Conservation (phyloP, 2,329 filamentous ascomycete genomes). For the Fusarium sp. region DNA sequence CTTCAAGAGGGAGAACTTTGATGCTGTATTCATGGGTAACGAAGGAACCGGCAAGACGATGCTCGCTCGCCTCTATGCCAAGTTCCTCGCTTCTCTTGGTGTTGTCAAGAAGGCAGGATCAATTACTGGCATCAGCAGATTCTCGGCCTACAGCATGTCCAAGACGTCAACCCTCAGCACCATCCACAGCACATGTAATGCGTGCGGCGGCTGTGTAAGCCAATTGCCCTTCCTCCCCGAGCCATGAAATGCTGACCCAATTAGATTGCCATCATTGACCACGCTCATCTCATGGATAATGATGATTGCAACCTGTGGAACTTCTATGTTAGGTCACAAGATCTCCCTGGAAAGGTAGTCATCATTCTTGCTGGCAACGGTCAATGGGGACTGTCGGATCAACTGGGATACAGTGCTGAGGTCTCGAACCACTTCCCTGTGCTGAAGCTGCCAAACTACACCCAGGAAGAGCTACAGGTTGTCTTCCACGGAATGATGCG, state of each 20-base stretch:
- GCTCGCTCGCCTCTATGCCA: constrained; percentile 44
- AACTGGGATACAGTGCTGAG: constrained; percentile 65
- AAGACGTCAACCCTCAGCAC: constrained; percentile 48
- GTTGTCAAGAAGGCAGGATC: constrained; percentile 50
- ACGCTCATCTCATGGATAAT: constrained; percentile 44
- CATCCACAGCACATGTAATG: constrained; percentile 54
- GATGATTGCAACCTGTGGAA: constrained; percentile 44
- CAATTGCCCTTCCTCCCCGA: neutral
- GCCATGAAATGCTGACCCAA: constrained; percentile 9
- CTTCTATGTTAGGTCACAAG: constrained; percentile 38
- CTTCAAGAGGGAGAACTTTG: constrained; percentile 54
- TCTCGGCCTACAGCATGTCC: constrained; percentile 43
- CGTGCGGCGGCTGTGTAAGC: constrained; percentile 67
- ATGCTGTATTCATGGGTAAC: constrained; percentile 45
- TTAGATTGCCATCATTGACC: constrained; percentile 44
- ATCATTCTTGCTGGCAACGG: constrained; percentile 44
- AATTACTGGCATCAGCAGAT: constrained; percentile 52
- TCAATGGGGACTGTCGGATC: constrained; percentile 67
- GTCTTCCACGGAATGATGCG: constrained; percentile 68
- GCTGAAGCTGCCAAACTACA: constrained; percentile 74
- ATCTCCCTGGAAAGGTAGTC: constrained; percentile 43
- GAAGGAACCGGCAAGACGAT: constrained; percentile 46
- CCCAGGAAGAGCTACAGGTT: constrained; percentile 67
- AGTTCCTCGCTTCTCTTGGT: constrained; percentile 43
- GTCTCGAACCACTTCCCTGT: constrained; percentile 43